Evolutionary conservation across 1,139 yeast genomes (phyloP), one percentile per base, ranked within the genome.

Genomic region (Hemisphaericaspora xylanilytica): DNA sequence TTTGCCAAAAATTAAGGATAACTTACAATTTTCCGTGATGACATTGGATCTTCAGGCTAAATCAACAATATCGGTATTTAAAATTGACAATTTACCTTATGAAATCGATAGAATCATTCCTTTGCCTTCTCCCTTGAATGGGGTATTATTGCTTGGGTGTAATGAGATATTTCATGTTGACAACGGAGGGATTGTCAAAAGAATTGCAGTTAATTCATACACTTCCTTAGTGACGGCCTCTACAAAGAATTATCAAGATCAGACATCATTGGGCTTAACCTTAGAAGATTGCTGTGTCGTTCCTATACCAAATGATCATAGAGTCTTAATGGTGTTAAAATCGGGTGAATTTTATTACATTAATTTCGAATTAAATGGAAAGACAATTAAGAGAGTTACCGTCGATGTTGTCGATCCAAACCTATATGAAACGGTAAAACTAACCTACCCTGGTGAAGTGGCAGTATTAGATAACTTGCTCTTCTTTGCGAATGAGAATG

Each of bases 81-180:
- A 80, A 36, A 67, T 83, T 9, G 74, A 75, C 20, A 73, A 74
- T 35, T 67, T 90, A 34, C 96, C 97, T 0, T 87, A 79, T 59
- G 96, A 88, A 54, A 59, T 85, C 9, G 83, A 80, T 47, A 65
- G 75, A 24, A 60, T 88, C 5, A 59, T 84, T 6, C 82, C 96
- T 0, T 67, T 88, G 28, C 73, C 79, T 1, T 63, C 67, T 2
- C 92, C 94, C 0, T 64, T 85, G 33, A 85, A 84, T 43, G 95
- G 95, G 1, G 70, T 83, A 32, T 63, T 89, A 12, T 59, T 89
- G 15, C 41, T 86, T 7, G 97, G 97, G 2, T 74, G 85, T 22
- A 89, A 90, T 55, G 88, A 85, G 49, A 52, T 90, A 12, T 65
- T 88, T 13, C 94, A 87, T 56, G 75, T 89, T 16, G 96, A 89